These are phyloP conservation scores for Chiua virens DNA, from an alignment of 768 basidiomycete species.

Conservation along the genomic window DNA sequence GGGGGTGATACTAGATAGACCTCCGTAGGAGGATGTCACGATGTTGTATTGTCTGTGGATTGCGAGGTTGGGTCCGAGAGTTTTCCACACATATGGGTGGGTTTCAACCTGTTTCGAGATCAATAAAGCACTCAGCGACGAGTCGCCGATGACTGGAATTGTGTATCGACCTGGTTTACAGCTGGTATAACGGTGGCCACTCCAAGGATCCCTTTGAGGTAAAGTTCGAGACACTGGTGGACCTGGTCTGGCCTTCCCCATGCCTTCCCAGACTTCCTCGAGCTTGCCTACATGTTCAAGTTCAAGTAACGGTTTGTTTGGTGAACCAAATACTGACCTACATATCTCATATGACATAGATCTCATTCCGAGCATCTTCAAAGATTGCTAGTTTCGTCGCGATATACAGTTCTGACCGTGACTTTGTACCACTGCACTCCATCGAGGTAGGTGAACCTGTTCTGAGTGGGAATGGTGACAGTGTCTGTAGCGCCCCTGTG, in stretches of 20 bases:
- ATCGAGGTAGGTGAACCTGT: constrained; percentile 61
- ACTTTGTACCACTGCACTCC: constrained; percentile 55
- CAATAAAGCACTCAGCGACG: not conserved
- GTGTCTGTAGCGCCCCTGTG: constrained; percentile 40
- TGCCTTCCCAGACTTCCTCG: constrained; percentile 54
- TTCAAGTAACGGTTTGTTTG: constrained; percentile 35
- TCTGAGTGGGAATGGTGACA: constrained; percentile 51
- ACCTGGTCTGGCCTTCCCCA: constrained; percentile 47
- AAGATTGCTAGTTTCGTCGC: constrained; percentile 62
- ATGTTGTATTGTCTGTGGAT: constrained; percentile 38
- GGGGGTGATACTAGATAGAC: constrained; percentile 40
- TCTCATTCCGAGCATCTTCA: constrained; percentile 53
- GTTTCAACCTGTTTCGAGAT: constrained; percentile 42
- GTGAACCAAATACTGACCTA: constrained; percentile 69
- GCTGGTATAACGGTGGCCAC: constrained; percentile 46
- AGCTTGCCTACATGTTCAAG: constrained; percentile 44
- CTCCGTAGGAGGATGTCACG: constrained; percentile 40
- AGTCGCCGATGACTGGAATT: not conserved
- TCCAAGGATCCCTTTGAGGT: constrained; percentile 45
- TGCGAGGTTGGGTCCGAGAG: constrained; percentile 36
- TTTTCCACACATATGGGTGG: constrained; percentile 52
- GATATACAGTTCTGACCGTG: constrained; percentile 58
- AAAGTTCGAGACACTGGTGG: constrained; percentile 60
- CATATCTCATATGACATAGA: too few relatives aligned
- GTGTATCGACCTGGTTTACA: constrained; percentile 48